Base-by-base conservation (phyloP, 345 rosid species). In the Leavenworthia alabamica region DNA sequence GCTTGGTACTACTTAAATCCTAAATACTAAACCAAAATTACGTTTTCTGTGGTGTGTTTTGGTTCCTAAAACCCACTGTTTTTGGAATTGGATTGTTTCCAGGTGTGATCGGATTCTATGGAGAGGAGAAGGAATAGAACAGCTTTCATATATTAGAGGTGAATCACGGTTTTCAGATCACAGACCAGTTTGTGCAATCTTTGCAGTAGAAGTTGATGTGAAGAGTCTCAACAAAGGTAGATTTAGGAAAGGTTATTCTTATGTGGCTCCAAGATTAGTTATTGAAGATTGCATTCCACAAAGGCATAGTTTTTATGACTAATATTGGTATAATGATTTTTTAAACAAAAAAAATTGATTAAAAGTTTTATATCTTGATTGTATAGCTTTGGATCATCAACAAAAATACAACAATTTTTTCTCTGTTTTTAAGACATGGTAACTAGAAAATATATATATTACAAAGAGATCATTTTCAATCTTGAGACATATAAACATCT, bases 61-160 rank as follows among this genome's bases (percentile, higher is more conserved):
- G 24, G 22, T 32, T 26, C 17, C 16, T 16, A 37, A 36, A n/a
- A 14, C 15, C 4, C 13, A 41, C 10, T 55, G 19, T 33, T 20
- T 2, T 20, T 20, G 22, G n/a, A n/a, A n/a, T 54, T 23, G 32
- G 15, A 60, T 52, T 48, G 44, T 45, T 43, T 27, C 23, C 82
- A 93, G 99, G 99, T 93, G 97, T 46, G 97, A 93, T 37, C 53
- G 99, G 77, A 88, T 93, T 68, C 39, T 93, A 9, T 93, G 99
- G 99, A 71, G 73, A 1, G 97, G 99, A 15, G 60, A 61, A 27
- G 89, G 95, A 40, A 88, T 90, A 7, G 92, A 86, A 23, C 97
- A 90, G n/a, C 47, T 88, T 33, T 83, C 86, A 0, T 94, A 94
- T 44, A 57, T 77, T 0, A 75, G 99, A 0, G 95, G 85, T 1